phyloP scores from a whole-genome alignment of 2,329 filamentous ascomycete species.

The Aspergillus sp. region DNA sequence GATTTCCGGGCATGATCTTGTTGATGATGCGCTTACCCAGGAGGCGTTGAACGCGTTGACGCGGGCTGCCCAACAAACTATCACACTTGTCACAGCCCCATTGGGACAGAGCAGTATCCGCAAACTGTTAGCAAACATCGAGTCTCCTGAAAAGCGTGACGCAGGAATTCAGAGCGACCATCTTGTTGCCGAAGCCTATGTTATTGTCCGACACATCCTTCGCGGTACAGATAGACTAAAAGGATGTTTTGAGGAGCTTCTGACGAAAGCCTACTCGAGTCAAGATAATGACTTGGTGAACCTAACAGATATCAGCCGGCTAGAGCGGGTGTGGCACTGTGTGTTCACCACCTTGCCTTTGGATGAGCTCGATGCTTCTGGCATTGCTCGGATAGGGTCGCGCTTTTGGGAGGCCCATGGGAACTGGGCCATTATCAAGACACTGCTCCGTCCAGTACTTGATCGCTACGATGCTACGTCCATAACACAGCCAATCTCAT shows the following conservation, averaged over 20 bases:
- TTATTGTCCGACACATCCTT: slow-evolving; percentile 51
- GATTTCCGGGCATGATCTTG: slow-evolving; percentile 37
- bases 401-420: slow-evolving; percentile 45
- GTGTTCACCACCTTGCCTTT: slow-evolving; percentile 57
- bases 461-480: slow-evolving; percentile 49
- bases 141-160: slow-evolving; percentile 44
- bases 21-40: slow-evolving; percentile 22
- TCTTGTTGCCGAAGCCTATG: slow-evolving; percentile 47
- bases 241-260: slow-evolving; percentile 47
- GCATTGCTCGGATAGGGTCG: slow-evolving; percentile 47
- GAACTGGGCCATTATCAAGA: slow-evolving; percentile 54
- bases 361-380: slow-evolving; percentile 53
- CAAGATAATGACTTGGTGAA: slow-evolving; percentile 43
- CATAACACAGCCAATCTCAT: slow-evolving; percentile 42
- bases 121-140: slow-evolving; percentile 49
- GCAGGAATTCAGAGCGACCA: slow-evolving; percentile 51
- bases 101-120: slow-evolving; percentile 41
- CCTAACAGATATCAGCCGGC: slow-evolving; percentile 26
- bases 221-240: slow-evolving; percentile 29
- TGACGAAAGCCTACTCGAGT: slow-evolving; percentile 37
- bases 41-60: slow-evolving; percentile 36
- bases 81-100: slow-evolving; percentile 35
- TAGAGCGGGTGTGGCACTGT: slow-evolving; percentile 45
- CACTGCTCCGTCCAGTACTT: slow-evolving; percentile 51
- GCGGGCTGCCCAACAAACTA: slow-evolving; percentile 37